phyloP scores from a whole-genome alignment of 371 early-diverging fungal genomes.

The Cokeromyces recurvatus region DNA sequence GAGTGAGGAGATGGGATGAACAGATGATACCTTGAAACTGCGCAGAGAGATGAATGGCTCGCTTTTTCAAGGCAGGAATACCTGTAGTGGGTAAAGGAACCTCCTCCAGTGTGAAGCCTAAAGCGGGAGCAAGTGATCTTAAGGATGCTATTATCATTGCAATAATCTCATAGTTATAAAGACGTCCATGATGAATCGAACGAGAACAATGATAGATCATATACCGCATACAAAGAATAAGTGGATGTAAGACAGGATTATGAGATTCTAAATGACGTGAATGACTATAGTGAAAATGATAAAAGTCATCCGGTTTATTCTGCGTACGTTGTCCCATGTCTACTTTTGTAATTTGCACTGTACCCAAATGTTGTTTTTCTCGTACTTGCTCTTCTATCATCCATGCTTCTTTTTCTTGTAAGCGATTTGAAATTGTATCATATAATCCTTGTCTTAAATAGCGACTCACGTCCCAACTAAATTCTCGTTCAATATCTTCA shows the following conservation, averaged over 20 bases:
- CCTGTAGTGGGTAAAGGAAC: not conserved
- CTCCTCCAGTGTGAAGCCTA: constrained; percentile 5
- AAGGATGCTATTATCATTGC: constrained; percentile 27
- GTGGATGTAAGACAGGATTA: constrained; percentile 5
- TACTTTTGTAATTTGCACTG: not conserved
- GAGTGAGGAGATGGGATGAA: constrained; percentile 30
- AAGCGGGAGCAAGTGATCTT: constrained; percentile 17
- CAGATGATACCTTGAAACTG: constrained; percentile 32
- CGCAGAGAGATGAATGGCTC: constrained; percentile 30
- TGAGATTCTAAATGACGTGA: not conserved
- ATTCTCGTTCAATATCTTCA: constrained; percentile 47
- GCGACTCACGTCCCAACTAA: constrained; percentile 44
- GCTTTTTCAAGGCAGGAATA: constrained; percentile 23
- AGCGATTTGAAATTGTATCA: constrained; percentile 7
- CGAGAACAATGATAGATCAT: constrained; percentile 16
- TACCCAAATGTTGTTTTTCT: constrained; percentile 30
- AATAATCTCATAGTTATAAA: constrained; percentile 32
- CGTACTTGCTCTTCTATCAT: constrained; percentile 29
- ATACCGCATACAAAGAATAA: constrained; percentile 34
- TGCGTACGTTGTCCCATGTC: not conserved
- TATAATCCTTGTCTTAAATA: constrained; percentile 45
- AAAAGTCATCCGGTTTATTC: not conserved
- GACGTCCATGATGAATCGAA: not conserved
- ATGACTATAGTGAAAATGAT: constrained; percentile 2
- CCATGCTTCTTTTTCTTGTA: not conserved